These are phyloP conservation scores for Didymella segeticola DNA, from an alignment of 2,329 filamentous ascomycete genomes.

Conservation along the genomic window DNA sequence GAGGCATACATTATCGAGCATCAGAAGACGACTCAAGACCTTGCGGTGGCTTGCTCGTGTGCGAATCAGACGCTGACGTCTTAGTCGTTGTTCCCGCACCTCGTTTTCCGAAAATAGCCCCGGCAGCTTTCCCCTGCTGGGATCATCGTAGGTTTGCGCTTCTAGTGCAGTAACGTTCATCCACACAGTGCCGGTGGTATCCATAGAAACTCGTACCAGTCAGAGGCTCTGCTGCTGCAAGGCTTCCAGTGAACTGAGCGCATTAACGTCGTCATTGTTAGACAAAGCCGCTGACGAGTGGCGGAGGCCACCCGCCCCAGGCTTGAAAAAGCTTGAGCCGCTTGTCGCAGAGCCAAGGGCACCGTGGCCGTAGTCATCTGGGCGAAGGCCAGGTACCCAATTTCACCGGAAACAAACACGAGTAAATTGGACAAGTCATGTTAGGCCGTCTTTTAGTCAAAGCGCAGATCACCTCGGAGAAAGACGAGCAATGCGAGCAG, in stretches of 20 bases:
- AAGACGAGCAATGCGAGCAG: not conserved
- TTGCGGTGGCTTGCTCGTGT: constrained; percentile 3
- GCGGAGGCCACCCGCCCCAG: not conserved
- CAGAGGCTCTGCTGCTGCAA: not conserved
- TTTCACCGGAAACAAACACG: not conserved
- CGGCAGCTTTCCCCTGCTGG: not conserved
- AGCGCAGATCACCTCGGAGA: constrained; percentile 5
- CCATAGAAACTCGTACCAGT: constrained; percentile 8
- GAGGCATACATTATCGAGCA: not conserved
- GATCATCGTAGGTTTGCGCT: not conserved
- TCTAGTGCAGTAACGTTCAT: constrained; percentile 7
- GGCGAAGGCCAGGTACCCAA: not conserved
- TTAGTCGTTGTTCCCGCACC: not conserved
- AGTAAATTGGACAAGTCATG: constrained; percentile 9
- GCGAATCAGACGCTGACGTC: constrained; percentile 7
- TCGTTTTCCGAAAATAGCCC: constrained; percentile 17
- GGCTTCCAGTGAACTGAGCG: not conserved
- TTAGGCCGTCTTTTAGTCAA: not conserved
- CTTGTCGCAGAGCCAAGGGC: not conserved
- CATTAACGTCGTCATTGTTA: not conserved
- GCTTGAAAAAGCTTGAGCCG: constrained; percentile 10
- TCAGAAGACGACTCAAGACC: not conserved
- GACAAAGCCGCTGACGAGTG: not conserved
- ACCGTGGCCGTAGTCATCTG: not conserved
- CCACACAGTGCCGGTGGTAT: constrained; percentile 2